phyloP scores from a whole-genome alignment of 176 grass and related monocot species.

The Bromus sterilis region DNA sequence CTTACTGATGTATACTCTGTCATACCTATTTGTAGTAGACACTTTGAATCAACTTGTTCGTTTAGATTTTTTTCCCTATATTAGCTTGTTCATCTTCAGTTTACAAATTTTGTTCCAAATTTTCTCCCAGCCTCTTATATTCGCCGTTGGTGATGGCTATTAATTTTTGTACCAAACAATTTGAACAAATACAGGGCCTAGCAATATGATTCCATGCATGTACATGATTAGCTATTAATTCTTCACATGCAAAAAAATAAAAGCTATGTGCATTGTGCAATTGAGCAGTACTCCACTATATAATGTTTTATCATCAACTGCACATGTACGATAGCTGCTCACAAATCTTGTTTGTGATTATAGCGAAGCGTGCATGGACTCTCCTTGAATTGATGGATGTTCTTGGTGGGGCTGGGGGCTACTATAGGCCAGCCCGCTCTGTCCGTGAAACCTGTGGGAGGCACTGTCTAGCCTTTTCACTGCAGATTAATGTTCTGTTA shows the following conservation, averaged over 20 bases:
- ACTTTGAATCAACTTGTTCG: background rate
- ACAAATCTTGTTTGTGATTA: background rate
- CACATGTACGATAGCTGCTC: background rate
- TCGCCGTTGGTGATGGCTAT: background rate
- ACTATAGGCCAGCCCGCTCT: background rate
- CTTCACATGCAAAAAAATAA: too few species aligned
- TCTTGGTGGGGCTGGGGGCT: background rate
- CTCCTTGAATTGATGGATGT: background rate
- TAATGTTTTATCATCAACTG: background rate
- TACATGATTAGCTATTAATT: background rate
- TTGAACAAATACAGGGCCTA: background rate
- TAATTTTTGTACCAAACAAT: background rate
- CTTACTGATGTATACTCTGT: background rate
- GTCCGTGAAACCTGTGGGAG: background rate
- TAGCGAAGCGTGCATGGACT: background rate
- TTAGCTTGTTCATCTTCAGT: background rate
- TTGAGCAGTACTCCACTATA: background rate
- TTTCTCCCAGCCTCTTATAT: background rate
- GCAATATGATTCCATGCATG: background rate
- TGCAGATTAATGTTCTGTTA: background rate
- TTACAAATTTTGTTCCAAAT: background rate
- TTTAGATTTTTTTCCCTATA: background rate
- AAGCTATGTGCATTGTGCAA: background rate
- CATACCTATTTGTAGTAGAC: background rate
- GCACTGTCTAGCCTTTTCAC: background rate